Conservation (phyloP, 305 asterid genomes). For the Plantago rigida region DNA sequence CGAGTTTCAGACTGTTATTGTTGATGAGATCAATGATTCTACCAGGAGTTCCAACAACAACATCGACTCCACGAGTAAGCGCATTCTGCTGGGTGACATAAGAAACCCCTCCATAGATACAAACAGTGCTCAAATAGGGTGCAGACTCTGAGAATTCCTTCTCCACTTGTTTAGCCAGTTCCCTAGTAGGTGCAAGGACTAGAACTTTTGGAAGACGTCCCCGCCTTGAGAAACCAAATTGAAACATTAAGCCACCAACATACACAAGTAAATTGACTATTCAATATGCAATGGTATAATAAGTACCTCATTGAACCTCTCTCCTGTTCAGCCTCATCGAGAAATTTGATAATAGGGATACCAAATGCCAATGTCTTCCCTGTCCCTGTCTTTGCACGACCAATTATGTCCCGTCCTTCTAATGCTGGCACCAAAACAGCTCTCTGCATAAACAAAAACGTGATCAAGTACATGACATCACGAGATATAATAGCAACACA, state of each 20-base stretch:
- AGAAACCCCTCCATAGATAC: conserved; percentile 92
- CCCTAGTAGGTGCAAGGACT: conserved; percentile 95
- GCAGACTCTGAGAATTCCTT: conserved; percentile 83
- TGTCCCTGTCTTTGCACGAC: conserved; percentile 91
- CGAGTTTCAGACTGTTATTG: conserved; percentile 54
- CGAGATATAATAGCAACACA: background rate
- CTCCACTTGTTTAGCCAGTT: conserved; percentile 91
- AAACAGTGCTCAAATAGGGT: conserved; percentile 63
- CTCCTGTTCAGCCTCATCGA: conserved; percentile 46
- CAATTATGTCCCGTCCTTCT: conserved; percentile 82
- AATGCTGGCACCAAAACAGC: conserved; percentile 75
- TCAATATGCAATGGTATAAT: conserved; percentile 6
- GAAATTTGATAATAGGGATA: conserved; percentile 66
- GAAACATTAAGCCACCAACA: conserved; percentile 18
- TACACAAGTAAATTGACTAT: conserved; percentile 16
- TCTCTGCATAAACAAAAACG: conserved; percentile 39
- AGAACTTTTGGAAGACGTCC: conserved; percentile 65
- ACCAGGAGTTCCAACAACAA: conserved; percentile 96
- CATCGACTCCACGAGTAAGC: conserved; percentile 77
- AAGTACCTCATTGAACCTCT: conserved; percentile 51
- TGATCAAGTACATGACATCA: too few relatives aligned
- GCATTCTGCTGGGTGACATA: conserved; percentile 58
- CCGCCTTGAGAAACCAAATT: conserved; percentile 39
- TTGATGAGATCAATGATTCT: conserved; percentile 82
- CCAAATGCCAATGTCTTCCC: conserved; percentile 93